These are phyloP conservation scores for Aureobasidium melanogenum DNA, from an alignment of 2,329 filamentous ascomycete genomes.

Conservation along the genomic window DNA sequence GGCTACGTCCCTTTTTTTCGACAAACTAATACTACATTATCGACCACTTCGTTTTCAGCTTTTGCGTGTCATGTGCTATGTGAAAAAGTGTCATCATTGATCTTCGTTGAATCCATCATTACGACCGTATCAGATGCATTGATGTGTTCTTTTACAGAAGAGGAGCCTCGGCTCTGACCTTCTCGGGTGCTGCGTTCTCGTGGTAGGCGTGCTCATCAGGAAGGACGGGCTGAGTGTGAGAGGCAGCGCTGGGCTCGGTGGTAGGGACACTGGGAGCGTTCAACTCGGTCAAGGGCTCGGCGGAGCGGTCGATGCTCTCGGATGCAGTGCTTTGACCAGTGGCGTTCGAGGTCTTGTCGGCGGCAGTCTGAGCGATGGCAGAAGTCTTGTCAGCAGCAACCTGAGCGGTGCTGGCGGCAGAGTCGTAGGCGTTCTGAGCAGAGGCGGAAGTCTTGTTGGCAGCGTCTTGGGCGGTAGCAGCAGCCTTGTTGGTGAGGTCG, in stretches of 20 bases:
- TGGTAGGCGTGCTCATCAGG: not conserved
- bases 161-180: slow-evolving; percentile 7
- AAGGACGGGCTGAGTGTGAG: slow-evolving; percentile 9
- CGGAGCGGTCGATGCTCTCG: not conserved
- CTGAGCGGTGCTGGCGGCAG: not conserved
- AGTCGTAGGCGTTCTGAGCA: not conserved
- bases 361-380: slow-evolving; percentile 12
- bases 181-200: slow-evolving; percentile 8
- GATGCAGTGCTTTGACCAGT: slow-evolving; percentile 9
- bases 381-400: not conserved
- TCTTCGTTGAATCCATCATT: slow-evolving; percentile 8
- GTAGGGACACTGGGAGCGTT: slow-evolving; percentile 1
- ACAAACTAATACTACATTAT: slow-evolving; percentile 8
- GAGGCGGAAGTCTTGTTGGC: not conserved
- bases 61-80: not conserved
- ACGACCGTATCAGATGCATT: not conserved
- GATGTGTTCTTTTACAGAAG: not conserved
- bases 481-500: not conserved
- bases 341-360: slow-evolving; percentile 9
- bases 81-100: not conserved
- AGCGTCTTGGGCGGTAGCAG: slow-evolving; percentile 12
- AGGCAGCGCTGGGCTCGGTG: slow-evolving; percentile 6
- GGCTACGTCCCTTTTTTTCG: not conserved
- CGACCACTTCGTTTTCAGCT: not conserved
- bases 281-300: not conserved